Conservation (phyloP, 768 basidiomycete species). For the Pisolithus marmoratus region DNA sequence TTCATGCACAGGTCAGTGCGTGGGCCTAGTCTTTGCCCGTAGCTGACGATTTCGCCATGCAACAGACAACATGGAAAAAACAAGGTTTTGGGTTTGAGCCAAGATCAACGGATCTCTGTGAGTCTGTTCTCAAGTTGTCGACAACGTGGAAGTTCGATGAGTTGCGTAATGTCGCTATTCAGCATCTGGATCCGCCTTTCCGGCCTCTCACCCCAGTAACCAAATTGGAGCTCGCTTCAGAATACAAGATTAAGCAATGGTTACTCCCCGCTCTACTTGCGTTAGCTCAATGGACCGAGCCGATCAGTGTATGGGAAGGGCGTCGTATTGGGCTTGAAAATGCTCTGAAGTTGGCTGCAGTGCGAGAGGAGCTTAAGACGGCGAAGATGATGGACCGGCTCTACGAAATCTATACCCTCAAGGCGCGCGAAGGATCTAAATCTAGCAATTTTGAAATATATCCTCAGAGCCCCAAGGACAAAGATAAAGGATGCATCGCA, state of each 20-base stretch:
- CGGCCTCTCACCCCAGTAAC: neutral
- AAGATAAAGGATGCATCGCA: too few relatives aligned
- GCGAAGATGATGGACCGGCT: neutral
- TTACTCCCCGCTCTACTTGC: neutral
- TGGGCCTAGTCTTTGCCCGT: neutral
- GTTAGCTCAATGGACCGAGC: neutral
- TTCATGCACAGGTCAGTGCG: slow-evolving; percentile 10
- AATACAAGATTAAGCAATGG: neutral
- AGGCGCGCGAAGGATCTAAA: too few relatives aligned
- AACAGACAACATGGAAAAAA: neutral
- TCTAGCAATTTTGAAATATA: too few relatives aligned
- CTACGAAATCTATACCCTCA: neutral
- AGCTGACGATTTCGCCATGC: too few relatives aligned
- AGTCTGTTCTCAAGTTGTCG: neutral
- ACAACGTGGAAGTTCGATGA: neutral
- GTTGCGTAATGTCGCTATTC: neutral
- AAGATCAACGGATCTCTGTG: neutral
- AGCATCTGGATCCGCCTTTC: neutral
- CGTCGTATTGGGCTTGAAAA: neutral
- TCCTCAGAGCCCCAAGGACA: too few relatives aligned
- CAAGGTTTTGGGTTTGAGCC: neutral
- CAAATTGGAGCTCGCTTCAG: neutral
- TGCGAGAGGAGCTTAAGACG: neutral
- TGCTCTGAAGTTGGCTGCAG: neutral
- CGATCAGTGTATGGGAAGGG: neutral